A percentile compares a stretch with the other conserved stretches of the same genome.
Evolutionary conservation across 805 yeast species (phyloP).

Genomic region (Ogataea chonburiensis): DNA sequence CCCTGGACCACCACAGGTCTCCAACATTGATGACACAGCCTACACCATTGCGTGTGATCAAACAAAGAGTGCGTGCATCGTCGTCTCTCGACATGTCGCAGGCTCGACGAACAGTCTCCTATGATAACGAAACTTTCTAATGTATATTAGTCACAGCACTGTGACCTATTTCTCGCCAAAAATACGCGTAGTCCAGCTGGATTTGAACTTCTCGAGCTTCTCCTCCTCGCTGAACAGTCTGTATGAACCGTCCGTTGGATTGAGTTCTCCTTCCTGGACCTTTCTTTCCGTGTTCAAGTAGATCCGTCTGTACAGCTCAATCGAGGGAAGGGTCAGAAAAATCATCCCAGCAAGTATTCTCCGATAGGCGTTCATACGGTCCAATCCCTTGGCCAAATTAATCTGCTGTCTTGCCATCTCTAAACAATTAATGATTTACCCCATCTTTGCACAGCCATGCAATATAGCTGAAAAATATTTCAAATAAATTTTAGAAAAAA

Average conservation of each 20-base stretch:
- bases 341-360: constrained; percentile 35
- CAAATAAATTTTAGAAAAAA: constrained; percentile 57
- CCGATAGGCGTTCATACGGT: constrained; percentile 26
- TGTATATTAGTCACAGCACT: constrained; percentile 6
- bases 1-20: constrained; percentile 5
- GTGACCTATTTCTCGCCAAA: constrained; percentile 42
- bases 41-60: constrained; percentile 23
- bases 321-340: constrained; percentile 30
- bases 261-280: constrained; percentile 45
- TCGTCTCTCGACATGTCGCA: constrained; percentile 20
- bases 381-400: constrained; percentile 28
- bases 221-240: constrained; percentile 45
- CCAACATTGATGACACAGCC: constrained; percentile 19
- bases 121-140: constrained; percentile 33
- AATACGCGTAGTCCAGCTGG: constrained; percentile 39
- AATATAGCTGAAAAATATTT: constrained; percentile 36
- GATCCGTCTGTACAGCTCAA: constrained; percentile 34
- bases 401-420: too few relatives aligned
- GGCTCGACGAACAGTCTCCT: constrained; percentile 11
- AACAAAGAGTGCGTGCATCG: constrained; percentile 24
- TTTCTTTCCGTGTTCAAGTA: constrained; percentile 43
- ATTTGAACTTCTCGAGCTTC: constrained; percentile 35
- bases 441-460: constrained; percentile 17
- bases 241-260: constrained; percentile 43
- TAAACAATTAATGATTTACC: constrained; percentile 3